Percentiles rank a stretch among this genome's conserved stretches.
phyloP scores from a whole-genome alignment of 164 flowering plant species.

The Vitis rotundifolia region DNA sequence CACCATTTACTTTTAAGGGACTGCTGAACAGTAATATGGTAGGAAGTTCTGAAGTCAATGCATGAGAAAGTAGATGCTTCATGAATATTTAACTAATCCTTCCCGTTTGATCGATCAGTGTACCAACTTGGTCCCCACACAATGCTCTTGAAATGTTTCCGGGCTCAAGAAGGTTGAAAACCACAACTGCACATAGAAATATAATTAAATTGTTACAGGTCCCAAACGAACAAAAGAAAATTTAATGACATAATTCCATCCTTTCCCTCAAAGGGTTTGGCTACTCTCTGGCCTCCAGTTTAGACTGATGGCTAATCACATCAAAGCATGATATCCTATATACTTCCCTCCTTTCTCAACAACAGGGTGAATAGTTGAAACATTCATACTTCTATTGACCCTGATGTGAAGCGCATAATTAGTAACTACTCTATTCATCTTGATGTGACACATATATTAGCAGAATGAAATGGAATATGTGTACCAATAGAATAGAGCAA shows the following conservation, averaged over 20 bases:
- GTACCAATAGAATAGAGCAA: neutral
- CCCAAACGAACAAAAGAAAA: neutral
- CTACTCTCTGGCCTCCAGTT: neutral
- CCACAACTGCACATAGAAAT: slow-evolving; percentile 52
- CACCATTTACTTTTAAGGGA: too few species aligned
- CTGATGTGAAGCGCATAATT: too few species aligned
- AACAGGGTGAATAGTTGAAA: neutral
- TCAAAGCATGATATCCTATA: neutral
- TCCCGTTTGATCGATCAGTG: slow-evolving; percentile 75
- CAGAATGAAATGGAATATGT: neutral
- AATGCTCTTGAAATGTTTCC: slow-evolving; percentile 94
- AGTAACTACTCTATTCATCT: too few species aligned
- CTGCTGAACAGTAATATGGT: neutral
- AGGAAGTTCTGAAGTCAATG: neutral
- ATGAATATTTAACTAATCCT: slow-evolving; percentile 39
- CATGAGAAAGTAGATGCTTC: neutral
- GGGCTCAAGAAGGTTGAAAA: slow-evolving; percentile 81
- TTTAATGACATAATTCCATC: too few species aligned
- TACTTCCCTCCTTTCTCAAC: neutral
- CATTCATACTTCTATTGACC: neutral
- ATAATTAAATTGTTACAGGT: neutral
- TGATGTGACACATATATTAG: too few species aligned
- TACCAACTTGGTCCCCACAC: slow-evolving; percentile 89
- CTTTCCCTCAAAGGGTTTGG: neutral
- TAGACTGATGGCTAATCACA: neutral